Percentiles rank a stretch among this genome's conserved stretches.
Evolutionary conservation across 257 asterid genomes (phyloP).

Genomic region (Solanum clarkiae): DNA sequence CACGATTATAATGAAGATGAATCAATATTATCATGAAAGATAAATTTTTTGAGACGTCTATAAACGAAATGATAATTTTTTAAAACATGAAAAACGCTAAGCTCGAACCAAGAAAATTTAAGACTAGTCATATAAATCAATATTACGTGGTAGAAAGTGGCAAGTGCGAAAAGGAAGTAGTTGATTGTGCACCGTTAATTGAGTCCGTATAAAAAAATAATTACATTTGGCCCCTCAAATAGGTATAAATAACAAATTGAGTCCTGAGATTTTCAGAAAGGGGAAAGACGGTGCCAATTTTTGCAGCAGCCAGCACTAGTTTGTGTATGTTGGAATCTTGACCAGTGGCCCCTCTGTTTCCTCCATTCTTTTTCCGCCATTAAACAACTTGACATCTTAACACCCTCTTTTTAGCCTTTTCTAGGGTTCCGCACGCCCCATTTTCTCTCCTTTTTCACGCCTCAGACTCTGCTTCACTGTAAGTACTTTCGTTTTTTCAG

Average conservation of each 20-base stretch:
- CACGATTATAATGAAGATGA: too few relatives aligned
- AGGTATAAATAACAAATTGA: constrained; percentile 3
- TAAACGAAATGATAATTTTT: too few relatives aligned
- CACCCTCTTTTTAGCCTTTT: neutral
- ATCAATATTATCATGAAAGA: too few relatives aligned
- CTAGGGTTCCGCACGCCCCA: constrained; percentile 16
- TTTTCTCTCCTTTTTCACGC: neutral
- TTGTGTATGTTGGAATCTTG: constrained; percentile 5
- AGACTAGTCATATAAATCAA: too few relatives aligned
- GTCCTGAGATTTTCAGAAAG: neutral
- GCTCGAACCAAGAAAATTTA: too few relatives aligned
- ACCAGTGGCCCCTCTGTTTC: constrained; percentile 17
- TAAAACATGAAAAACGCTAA: too few relatives aligned
- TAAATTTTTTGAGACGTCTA: too few relatives aligned
- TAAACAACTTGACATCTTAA: neutral
- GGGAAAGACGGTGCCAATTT: neutral
- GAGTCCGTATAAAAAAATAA: neutral
- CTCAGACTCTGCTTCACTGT: neutral
- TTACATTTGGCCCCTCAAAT: neutral
- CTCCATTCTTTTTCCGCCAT: constrained; percentile 26
- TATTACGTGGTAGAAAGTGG: neutral
- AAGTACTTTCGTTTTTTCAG: neutral
- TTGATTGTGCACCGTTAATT: neutral
- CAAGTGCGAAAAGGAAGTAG: neutral
- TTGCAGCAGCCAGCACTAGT: neutral